Conservation (phyloP, 78 protist genomes). For the Dictyostelium firmibasis region DNA sequence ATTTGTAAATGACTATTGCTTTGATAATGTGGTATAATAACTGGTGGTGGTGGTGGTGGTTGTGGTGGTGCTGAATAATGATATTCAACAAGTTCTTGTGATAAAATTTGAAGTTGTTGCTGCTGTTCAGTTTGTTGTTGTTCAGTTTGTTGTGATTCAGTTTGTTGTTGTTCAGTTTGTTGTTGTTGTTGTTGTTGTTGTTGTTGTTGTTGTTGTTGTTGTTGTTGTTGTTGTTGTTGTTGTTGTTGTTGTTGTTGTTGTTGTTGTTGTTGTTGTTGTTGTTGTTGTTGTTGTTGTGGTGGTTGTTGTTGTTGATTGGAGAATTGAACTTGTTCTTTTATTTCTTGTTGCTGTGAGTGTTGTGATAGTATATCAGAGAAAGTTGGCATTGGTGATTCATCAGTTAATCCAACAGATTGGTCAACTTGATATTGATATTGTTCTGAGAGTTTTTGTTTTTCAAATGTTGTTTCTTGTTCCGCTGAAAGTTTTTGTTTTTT, state of each 20-base stretch:
- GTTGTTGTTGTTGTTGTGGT: not conserved
- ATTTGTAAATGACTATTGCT: not conserved
- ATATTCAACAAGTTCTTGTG: not conserved
- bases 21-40: not conserved
- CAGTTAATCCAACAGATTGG: not conserved
- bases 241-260: not conserved
- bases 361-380: not conserved
- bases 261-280: not conserved
- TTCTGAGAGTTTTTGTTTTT: not conserved
- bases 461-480: not conserved
- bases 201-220: not conserved
- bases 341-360: not conserved
- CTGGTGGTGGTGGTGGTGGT: conserved; percentile 21
- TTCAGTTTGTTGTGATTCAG: no score
- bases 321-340: no score
- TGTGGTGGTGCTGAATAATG: not conserved
- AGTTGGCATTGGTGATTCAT: not conserved
- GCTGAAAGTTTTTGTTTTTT: not conserved
- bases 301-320: not conserved
- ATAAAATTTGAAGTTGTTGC: not conserved
- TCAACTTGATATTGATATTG: not conserved
- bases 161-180: not conserved
- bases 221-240: not conserved
- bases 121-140: not conserved
- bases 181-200: not conserved